phyloP scores from a whole-genome alignment of 2,329 filamentous ascomycete genomes.

The Botrytis byssoidea region DNA sequence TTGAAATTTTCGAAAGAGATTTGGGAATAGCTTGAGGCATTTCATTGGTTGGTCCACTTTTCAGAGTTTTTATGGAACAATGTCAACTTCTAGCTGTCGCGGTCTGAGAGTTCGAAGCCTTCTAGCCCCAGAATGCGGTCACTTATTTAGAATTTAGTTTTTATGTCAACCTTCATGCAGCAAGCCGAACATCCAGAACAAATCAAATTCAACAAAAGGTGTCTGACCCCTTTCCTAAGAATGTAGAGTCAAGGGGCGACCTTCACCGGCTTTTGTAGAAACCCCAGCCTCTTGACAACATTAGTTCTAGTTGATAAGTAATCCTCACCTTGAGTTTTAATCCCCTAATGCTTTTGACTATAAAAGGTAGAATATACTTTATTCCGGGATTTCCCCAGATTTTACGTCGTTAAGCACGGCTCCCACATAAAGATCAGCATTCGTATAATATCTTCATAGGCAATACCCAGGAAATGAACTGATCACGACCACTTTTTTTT shows the following conservation, averaged over 20 bases:
- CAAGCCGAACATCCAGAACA: not conserved
- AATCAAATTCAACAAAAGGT: not conserved
- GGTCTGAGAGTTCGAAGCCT: not conserved
- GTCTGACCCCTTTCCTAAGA: not conserved
- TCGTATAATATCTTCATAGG: not conserved
- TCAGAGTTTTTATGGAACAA: conserved; percentile 13
- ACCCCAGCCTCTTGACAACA: conserved; percentile 9
- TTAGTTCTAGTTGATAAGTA: not conserved
- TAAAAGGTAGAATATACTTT: not conserved
- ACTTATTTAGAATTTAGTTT: not conserved
- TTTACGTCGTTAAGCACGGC: not conserved
- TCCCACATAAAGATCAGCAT: not conserved
- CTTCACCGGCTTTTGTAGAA: conserved; percentile 5
- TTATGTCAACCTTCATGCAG: not conserved
- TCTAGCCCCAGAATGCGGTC: not conserved
- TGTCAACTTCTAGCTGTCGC: not conserved
- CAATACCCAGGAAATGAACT: not conserved
- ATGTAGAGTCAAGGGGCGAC: not conserved
- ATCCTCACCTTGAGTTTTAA: not conserved
- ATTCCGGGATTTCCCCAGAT: conserved; percentile 13
- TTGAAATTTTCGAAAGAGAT: not conserved
- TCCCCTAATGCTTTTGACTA: not conserved
- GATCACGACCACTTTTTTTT: not conserved
- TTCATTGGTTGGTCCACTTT: conserved; percentile 11
- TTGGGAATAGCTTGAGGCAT: not conserved